A percentile compares a stretch with the other conserved stretches of the same genome.
Conservation (phyloP, 139 green algal species). For the Yamagishiella unicocca region DNA sequence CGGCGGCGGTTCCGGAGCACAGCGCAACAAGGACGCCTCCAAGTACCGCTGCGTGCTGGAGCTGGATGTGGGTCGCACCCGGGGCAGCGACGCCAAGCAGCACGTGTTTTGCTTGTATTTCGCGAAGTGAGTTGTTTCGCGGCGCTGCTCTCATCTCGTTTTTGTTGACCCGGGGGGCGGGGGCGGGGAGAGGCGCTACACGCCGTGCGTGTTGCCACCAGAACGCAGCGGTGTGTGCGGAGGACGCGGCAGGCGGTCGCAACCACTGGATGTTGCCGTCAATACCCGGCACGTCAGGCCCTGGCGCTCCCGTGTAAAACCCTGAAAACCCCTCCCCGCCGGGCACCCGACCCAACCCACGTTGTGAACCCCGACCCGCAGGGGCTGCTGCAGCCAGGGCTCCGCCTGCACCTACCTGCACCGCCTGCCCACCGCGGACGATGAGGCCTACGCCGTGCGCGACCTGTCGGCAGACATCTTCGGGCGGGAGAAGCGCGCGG, state of each 20-base stretch:
- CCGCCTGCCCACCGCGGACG: conserved; percentile 67
- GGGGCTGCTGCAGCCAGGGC: conserved; percentile 77
- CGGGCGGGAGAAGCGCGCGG: conserved; percentile 69
- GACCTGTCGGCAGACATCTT: conserved; percentile 78
- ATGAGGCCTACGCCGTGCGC: conserved; percentile 66
- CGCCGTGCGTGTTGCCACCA: no score
- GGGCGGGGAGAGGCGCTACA: no score
- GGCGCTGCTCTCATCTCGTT: no score
- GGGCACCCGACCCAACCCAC: no score
- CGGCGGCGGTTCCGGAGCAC: background rate
- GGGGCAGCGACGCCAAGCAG: conserved; percentile 63
- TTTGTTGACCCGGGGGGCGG: no score
- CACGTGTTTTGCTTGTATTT: conserved; percentile 82
- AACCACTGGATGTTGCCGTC: no score
- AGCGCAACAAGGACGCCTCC: conserved; percentile 51
- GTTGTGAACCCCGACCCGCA: no score
- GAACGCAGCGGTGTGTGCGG: no score
- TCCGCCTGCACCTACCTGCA: conserved; percentile 77
- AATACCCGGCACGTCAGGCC: no score
- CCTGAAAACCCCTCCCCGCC: no score
- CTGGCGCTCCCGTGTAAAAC: no score
- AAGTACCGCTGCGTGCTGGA: conserved; percentile 70
- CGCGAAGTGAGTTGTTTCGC: conserved; percentile 66
- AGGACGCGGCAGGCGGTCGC: no score
- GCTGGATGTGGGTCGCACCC: conserved; percentile 71